These are phyloP conservation scores for Triadica sebifera DNA, from an alignment of 345 rosid genomes.

Conservation along the genomic window DNA sequence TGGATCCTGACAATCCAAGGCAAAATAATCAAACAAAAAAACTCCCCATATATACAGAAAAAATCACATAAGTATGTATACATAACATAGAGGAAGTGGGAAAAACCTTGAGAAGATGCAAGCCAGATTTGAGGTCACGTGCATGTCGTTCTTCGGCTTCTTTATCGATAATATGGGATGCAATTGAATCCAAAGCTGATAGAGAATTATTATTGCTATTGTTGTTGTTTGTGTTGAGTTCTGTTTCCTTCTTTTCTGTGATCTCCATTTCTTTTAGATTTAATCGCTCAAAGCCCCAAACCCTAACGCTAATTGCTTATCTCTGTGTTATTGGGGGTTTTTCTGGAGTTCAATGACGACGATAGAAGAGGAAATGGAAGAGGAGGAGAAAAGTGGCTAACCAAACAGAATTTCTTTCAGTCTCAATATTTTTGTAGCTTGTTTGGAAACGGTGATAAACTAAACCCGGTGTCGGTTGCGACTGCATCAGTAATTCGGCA, in stretches of 20 bases:
- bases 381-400: background rate
- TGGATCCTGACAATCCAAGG: background rate
- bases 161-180: slow-evolving; percentile 24
- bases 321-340: background rate
- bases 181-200: slow-evolving; percentile 22
- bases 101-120: slow-evolving; percentile 84
- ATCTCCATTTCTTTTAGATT: slow-evolving; percentile 48
- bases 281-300: background rate
- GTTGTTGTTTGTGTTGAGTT: slow-evolving; percentile 20
- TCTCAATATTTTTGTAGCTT: background rate
- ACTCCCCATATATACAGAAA: background rate
- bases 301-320: background rate
- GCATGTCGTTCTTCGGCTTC: slow-evolving; percentile 66
- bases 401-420: background rate
- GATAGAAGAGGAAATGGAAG: background rate
- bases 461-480: background rate
- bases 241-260: slow-evolving; percentile 61
- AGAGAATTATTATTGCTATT: slow-evolving; percentile 24
- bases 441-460: slow-evolving; percentile 7
- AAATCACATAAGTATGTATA: background rate
- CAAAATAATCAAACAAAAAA: background rate
- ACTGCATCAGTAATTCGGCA: background rate
- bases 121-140: slow-evolving; percentile 73
- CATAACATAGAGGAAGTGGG: background rate
- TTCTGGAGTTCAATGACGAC: background rate